A percentile compares a stretch with the other conserved stretches of the same genome.
phyloP scores from a whole-genome alignment of 345 rosid species.

The Acer yangbiense region DNA sequence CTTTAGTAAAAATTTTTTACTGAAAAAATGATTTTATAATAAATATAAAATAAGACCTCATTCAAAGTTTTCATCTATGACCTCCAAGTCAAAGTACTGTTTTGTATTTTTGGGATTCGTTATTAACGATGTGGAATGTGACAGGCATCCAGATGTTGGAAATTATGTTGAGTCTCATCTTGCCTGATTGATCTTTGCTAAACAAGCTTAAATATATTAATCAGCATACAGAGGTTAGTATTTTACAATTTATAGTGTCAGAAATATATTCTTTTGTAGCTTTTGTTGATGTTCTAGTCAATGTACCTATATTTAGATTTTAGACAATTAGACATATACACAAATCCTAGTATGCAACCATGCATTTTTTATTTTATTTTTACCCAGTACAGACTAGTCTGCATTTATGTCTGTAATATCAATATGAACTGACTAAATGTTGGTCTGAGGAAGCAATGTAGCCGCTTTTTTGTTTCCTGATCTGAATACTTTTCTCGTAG shows the following conservation, averaged over 20 bases:
- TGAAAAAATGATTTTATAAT: too few relatives aligned
- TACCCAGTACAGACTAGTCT: not conserved
- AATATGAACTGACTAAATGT: constrained; percentile 6
- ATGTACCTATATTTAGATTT: not conserved
- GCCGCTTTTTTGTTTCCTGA: constrained; percentile 21
- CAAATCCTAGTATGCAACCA: not conserved
- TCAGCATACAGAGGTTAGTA: not conserved
- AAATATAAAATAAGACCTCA: too few relatives aligned
- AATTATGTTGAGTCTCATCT: not conserved
- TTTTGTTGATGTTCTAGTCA: not conserved
- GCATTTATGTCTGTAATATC: not conserved
- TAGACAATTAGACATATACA: not conserved
- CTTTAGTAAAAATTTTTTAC: too few relatives aligned
- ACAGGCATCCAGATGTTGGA: too few relatives aligned
- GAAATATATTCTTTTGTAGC: not conserved
- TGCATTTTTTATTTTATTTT: not conserved
- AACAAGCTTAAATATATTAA: not conserved
- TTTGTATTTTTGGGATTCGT: not conserved
- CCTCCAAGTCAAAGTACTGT: too few relatives aligned
- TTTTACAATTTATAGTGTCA: not conserved
- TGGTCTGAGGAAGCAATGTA: constrained; percentile 17
- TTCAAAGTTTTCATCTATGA: too few relatives aligned
- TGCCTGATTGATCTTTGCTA: not conserved
- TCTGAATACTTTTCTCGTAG: constrained; percentile 50
- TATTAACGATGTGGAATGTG: too few relatives aligned